Evolutionary conservation across 371 early-diverging fungal genomes (phyloP).

Genomic region (Mortierella sp.): DNA sequence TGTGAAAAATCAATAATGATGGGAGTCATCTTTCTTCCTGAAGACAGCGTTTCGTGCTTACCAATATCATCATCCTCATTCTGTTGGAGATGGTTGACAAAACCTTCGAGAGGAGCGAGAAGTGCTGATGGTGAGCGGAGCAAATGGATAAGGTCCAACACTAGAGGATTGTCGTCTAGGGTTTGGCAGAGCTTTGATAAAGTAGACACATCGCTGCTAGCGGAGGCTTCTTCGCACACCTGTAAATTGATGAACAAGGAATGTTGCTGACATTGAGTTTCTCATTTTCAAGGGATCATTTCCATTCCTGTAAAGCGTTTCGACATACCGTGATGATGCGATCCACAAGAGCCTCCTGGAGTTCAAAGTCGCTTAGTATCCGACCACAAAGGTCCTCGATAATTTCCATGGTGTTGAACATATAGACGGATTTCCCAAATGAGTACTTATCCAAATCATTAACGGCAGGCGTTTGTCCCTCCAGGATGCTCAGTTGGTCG

Average conservation of each 20-base stretch:
- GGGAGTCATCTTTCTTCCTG: background rate
- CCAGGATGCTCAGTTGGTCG: slow-evolving; percentile 23
- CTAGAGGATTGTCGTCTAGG: slow-evolving; percentile 45
- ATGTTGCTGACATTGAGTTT: background rate
- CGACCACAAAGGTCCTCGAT: slow-evolving; percentile 45
- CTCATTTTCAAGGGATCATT: background rate
- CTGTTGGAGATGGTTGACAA: slow-evolving; percentile 44
- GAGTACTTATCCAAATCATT: slow-evolving; percentile 15
- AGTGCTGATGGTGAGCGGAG: slow-evolving; percentile 30
- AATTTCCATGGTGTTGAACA: slow-evolving; percentile 7
- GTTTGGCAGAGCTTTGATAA: slow-evolving; percentile 48
- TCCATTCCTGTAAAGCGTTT: background rate
- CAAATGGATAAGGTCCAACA: slow-evolving; percentile 36
- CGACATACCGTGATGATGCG: slow-evolving; percentile 35
- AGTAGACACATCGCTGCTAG: slow-evolving; percentile 25
- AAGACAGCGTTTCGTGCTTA: slow-evolving; percentile 3
- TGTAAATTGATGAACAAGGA: background rate
- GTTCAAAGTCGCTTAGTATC: slow-evolving; percentile 35
- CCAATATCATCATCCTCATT: slow-evolving; percentile 50
- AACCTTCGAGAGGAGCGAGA: slow-evolving; percentile 39
- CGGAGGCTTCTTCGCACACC: slow-evolving; percentile 36
- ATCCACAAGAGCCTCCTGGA: slow-evolving; percentile 36
- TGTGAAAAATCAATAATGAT: background rate
- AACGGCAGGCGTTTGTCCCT: slow-evolving; percentile 6
- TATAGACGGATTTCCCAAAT: background rate